phyloP scores from a whole-genome alignment of 2,329 filamentous ascomycete species.

The Botrytis deweyae region DNA sequence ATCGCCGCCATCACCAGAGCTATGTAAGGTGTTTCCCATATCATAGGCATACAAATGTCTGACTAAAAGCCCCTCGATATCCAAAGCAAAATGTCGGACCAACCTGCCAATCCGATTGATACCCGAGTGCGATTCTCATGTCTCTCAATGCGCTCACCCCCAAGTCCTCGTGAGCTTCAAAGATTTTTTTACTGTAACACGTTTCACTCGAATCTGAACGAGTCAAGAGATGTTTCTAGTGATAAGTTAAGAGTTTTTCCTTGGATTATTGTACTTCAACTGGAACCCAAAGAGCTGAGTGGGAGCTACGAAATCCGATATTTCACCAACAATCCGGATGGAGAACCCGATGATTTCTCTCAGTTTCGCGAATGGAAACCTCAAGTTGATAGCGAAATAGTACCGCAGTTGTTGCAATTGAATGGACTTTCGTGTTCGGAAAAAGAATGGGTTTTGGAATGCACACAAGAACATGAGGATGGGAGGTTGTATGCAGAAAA shows the following conservation, averaged over 20 bases:
- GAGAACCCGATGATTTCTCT: not conserved
- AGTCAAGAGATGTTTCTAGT: not conserved
- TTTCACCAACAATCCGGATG: not conserved
- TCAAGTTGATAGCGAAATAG: not conserved
- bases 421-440: not conserved
- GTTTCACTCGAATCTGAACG: not conserved
- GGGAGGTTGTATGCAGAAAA: not conserved
- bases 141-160: not conserved
- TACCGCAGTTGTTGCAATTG: not conserved
- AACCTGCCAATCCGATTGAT: not conserved
- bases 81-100: not conserved
- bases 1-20: not conserved
- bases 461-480: not conserved
- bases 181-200: not conserved
- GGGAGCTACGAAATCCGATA: not conserved
- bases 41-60: not conserved
- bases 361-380: not conserved
- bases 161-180: not conserved
- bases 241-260: not conserved
- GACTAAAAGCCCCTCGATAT: not conserved
- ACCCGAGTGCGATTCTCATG: not conserved
- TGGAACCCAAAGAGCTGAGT: not conserved
- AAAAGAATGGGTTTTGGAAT: not conserved
- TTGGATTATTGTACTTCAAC: not conserved
- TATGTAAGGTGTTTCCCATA: not conserved